Conservation (phyloP, 768 basidiomycete species). For the Lactifluus rugatus region DNA sequence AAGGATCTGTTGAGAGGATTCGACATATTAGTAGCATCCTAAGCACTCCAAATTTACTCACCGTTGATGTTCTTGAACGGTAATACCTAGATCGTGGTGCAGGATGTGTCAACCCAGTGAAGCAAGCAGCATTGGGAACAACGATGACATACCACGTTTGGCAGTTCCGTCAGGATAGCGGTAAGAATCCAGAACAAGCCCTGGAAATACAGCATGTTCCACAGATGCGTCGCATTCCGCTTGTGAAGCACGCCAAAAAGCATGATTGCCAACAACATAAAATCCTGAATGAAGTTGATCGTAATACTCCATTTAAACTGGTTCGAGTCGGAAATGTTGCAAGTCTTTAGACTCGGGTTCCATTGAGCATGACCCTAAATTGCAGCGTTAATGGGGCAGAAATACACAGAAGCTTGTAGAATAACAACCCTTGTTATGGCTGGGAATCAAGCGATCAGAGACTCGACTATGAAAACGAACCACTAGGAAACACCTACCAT, state of each 20-base stretch:
- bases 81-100: not conserved
- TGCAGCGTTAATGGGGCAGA: not conserved
- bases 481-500: not conserved
- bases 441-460: not conserved
- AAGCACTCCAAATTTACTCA: not conserved
- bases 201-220: constrained; percentile 18
- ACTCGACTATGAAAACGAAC: not conserved
- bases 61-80: constrained; percentile 14
- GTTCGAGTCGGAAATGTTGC: not conserved
- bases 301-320: constrained; percentile 5
- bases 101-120: not conserved
- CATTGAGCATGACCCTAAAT: constrained; percentile 5
- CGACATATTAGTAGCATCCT: not conserved
- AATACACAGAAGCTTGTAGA: not conserved
- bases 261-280: constrained; percentile 11
- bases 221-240: constrained; percentile 13
- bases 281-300: constrained; percentile 12
- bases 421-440: constrained; percentile 6
- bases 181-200: constrained; percentile 13
- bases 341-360: not conserved
- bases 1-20: constrained; percentile 1
- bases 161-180: constrained; percentile 9
- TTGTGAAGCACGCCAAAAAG: constrained; percentile 14
- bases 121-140: not conserved
- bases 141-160: constrained; percentile 4